These are phyloP conservation scores for Populus trichocarpa DNA, from an alignment of 441 rosid genomes.

Conservation along the genomic window DNA sequence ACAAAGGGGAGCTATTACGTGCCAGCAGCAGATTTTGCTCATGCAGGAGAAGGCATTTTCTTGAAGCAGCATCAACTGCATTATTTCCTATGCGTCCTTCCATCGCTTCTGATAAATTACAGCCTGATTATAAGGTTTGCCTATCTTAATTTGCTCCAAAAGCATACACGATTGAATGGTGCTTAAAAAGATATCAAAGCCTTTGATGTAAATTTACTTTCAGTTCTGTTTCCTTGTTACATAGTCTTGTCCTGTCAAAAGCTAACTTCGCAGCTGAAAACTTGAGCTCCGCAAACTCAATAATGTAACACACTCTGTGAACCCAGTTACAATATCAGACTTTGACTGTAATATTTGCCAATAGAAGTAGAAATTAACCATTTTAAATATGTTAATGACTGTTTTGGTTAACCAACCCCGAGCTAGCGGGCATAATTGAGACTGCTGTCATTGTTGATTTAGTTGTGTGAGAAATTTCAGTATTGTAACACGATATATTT, in stretches of 20 bases:
- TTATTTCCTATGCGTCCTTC: constrained; percentile 35
- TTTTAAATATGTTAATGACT: not conserved
- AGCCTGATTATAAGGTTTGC: constrained; percentile 25
- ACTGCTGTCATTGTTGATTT: not conserved
- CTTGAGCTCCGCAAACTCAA: not conserved
- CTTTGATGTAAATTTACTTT: no score
- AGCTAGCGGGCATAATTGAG: not conserved
- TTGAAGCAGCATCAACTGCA: constrained; percentile 36
- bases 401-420: not conserved
- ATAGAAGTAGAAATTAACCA: not conserved
- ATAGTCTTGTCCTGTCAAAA: not conserved
- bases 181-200: not conserved
- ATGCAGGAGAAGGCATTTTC: constrained; percentile 52
- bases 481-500: no score
- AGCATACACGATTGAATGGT: not conserved
- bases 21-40: constrained; percentile 24
- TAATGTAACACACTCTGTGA: not conserved
- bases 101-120: constrained; percentile 29
- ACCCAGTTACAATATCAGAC: not conserved
- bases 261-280: not conserved
- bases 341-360: not conserved
- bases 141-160: not conserved
- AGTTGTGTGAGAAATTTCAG: not conserved
- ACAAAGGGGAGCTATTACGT: not conserved
- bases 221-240: no score